Evolutionary conservation across 2,329 filamentous ascomycete genomes (phyloP).

Genomic region (Cadophora sp.): DNA sequence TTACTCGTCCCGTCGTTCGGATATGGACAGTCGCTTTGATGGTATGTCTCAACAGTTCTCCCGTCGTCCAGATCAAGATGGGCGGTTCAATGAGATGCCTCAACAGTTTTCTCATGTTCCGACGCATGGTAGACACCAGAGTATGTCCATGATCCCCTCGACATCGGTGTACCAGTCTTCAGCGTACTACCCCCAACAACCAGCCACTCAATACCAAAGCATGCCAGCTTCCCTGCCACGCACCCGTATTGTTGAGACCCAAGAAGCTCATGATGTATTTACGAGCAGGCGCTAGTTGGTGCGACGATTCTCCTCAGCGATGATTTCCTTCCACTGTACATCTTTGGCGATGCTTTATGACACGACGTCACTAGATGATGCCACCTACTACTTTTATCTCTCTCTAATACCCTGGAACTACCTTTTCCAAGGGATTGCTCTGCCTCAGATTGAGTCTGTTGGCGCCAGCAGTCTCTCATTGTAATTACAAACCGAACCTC

Average conservation of each 20-base stretch:
- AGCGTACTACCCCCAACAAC: slow-evolving; percentile 14
- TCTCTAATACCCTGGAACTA: slow-evolving; percentile 5
- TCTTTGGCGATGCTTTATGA: slow-evolving; percentile 13
- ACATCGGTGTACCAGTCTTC: slow-evolving; percentile 14
- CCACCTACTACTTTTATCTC: background rate
- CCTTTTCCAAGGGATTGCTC: background rate
- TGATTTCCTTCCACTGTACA: slow-evolving; percentile 17
- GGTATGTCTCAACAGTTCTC: slow-evolving; percentile 10
- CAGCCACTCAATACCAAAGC: slow-evolving; percentile 6
- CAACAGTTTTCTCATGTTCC: slow-evolving; percentile 8
- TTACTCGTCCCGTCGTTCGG: background rate
- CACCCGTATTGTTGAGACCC: slow-evolving; percentile 13
- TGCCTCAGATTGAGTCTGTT: slow-evolving; percentile 4
- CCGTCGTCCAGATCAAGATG: slow-evolving; percentile 1
- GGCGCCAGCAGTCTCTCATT: slow-evolving; percentile 21
- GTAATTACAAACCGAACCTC: slow-evolving; percentile 5
- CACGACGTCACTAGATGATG: background rate
- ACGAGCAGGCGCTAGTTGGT: slow-evolving; percentile 9
- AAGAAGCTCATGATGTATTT: slow-evolving; percentile 11
- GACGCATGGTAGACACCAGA: slow-evolving; percentile 19
- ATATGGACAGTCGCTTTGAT: background rate
- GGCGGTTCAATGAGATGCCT: slow-evolving; percentile 15
- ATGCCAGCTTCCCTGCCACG: background rate
- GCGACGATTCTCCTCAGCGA: background rate
- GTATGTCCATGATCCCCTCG: slow-evolving; percentile 15